Base-by-base conservation (phyloP, 83 land plant genomes). In the Picea abies region DNA sequence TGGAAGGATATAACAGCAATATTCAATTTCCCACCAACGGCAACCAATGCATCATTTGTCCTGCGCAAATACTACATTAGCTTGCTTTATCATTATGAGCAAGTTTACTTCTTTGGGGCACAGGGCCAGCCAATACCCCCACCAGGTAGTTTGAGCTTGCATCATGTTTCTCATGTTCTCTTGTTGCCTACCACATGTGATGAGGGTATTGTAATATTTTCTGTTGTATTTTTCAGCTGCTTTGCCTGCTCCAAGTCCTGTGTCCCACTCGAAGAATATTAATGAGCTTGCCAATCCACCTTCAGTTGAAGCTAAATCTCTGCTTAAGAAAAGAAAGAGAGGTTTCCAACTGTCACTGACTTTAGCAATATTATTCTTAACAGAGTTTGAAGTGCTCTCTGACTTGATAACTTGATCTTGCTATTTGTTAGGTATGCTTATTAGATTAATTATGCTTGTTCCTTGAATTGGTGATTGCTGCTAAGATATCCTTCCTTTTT, bases 1-100 rank as follows among this genome's bases (percentile, higher is more conserved):
- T 93, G 95, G 95, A 93, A 87, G 81, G 93, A 91, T 72, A 85
- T 93, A 61, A 84, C 89, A 8, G 64, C 81, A 22, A 82, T 82
- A 12, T 93, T 93, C 79, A 86, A 69, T 29, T 93, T 93, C 75
- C 89, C 95, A 39, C 81, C 94, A n/a, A 92, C 91, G 0, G 84
- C 91, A 14, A 90, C 94, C 15, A 89, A 90, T 72, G 90, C 91
- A 66, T 90, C 95, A 4, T 94, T 82, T 81, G 94, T 92, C 3
- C 76, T 94, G 25, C 88, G 91, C 47, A 94, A 89, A 82, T 91
- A 92, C 75, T 94, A 94, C 78, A 44, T 83, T 11, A 85, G 81
- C 69, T 81, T 92, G 56, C 92, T 94, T 60, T 82, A 85, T 81
- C 91, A 89, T 62, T 94, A 85, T 79, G 96, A 94, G 76, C 91